These are phyloP conservation scores for Colletotrichum lindemuthianum DNA, from an alignment of 2,329 filamentous ascomycete species.

Conservation along the genomic window DNA sequence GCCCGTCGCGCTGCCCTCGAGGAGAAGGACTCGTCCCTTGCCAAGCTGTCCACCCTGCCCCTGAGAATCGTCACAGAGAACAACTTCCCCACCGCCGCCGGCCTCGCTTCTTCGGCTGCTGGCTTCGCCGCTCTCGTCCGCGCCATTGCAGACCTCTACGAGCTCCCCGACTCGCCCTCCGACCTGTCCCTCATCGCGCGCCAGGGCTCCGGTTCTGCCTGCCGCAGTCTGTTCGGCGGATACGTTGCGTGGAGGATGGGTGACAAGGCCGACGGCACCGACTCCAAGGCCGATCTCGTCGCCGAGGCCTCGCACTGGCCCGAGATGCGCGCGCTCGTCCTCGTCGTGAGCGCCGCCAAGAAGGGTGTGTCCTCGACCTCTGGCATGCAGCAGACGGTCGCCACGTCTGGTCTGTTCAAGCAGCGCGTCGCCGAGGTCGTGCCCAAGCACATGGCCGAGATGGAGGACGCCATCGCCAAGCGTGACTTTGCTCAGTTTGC, in stretches of 20 bases:
- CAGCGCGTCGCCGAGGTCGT: conserved; percentile 81
- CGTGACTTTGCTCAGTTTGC: conserved; percentile 89
- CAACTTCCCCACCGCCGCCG: conserved; percentile 98
- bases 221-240: conserved; percentile 90
- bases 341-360: conserved; percentile 93
- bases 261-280: conserved; percentile 77
- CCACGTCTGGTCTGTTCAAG: conserved; percentile 87
- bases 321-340: conserved; percentile 88
- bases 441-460: conserved; percentile 81
- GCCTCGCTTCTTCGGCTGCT: conserved; percentile 78
- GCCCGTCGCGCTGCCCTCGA: conserved; percentile 81
- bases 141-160: conserved; percentile 91
- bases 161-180: conserved; percentile 80
- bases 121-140: conserved; percentile 79
- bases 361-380: conserved; percentile 93
- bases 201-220: conserved; percentile 94
- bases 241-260: conserved; percentile 97
- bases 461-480: conserved; percentile 82
- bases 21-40: conserved; percentile 74
- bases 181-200: conserved; percentile 90
- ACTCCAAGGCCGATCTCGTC: conserved; percentile 89
- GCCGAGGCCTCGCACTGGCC: conserved; percentile 94
- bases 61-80: conserved; percentile 94
- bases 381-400: conserved; percentile 97
- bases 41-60: conserved; percentile 79